Evolutionary conservation across 2,329 filamentous ascomycete genomes (phyloP), one percentile per base, ranked within the genome.

Genomic region (Elsinoe necatrix): DNA sequence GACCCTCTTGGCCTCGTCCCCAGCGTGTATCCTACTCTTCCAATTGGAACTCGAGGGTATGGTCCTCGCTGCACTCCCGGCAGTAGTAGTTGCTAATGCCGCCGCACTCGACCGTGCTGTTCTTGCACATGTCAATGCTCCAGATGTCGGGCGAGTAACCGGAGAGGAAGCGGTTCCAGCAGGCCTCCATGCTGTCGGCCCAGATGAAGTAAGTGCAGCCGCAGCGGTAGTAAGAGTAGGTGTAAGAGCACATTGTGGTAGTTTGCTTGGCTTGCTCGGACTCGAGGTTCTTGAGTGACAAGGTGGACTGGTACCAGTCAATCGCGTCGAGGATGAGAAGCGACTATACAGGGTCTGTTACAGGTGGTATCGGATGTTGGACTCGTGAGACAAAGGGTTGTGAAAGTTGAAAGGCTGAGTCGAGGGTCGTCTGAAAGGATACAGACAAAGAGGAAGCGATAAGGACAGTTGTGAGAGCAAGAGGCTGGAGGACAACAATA

Each of bases 201-300:
- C 72, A 72, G 65, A 76, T 75, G 65, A 74, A 76, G 66, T 74
- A 74, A 62, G 73, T 73, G 65, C 74, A 73, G 65, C 73, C 73
- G 66, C 74, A 76, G 65, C 71, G 72, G 64, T 76, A 76, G 69
- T 71, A 67, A 20, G 68, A 70, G 63, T 75, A 76, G 9, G 73
- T 74, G 64, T 75, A 76, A 35, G 65, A 68, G 63, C 74, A 76
- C 74, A 76, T 76, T 21, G 51, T 65, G 60, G 56, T 41, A 12
- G 18, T 20, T 4, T 8, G 16, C 9, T 23, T 43, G 8, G 4
- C 4, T 43, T 4, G 39, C 5, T 8, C 16, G 39, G 21, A 43
- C 16, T 20, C 43, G 43, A 20, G 43, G 20, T 16, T 48, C 3
- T 39, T 16, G 48, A 11, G 31, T 25, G 29, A n/a, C n/a, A 11